Evolutionary conservation across 2,329 filamentous ascomycete species (phyloP), one percentile per base, ranked within the genome.

Genomic region (Ascochyta fabae): DNA sequence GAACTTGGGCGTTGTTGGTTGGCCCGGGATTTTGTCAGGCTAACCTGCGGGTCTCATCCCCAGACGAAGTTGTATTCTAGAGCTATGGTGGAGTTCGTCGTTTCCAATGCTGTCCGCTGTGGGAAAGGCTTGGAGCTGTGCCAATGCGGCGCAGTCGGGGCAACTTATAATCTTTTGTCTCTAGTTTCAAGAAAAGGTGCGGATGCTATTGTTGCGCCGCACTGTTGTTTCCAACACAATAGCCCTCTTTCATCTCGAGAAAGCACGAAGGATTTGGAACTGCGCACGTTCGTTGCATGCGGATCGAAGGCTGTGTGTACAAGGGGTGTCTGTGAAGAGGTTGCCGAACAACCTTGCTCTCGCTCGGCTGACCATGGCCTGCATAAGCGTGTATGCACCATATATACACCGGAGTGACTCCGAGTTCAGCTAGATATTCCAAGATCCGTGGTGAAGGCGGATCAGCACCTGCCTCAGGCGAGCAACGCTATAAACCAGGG

Each of bases 351-450:
- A 40, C 36, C 15, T 19, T 36, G 19, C 23, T 15, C 23, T 29
- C 16, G 10, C 6, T 34, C n/a, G 36, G 29, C 49, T 46, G 35
- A 41, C 6, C 19, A 35, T 51, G 34, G 42, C 33, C 19, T 51
- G 53, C 53, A 56, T 56, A 39, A 51, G 53, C 51, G 51, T 49
- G 9, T 29, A 46, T 51, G 53, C 53, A 43, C 12, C 8, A 33
- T 15, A 36, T 29, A 27, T 29, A 22, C 33, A 27, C 48, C 48
- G 53, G 6, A 31, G 12, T 47, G 36, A 33, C 16, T 19, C 53
- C 47, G 47, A 12, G 43, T 15, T 39, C 43, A 47, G 47, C 41
- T 48, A 23, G 26, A 24, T 27, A n/a, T 39, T 33, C 40, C 31
- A 15, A 43, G 23, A n/a, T 38, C 16, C 19, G 23, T 15, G 26